Percentiles rank a stretch among this genome's conserved stretches.
These are phyloP conservation scores for Scedosporium apiospermum DNA, from an alignment of 2,329 filamentous ascomycete genomes.

Conservation along the genomic window DNA sequence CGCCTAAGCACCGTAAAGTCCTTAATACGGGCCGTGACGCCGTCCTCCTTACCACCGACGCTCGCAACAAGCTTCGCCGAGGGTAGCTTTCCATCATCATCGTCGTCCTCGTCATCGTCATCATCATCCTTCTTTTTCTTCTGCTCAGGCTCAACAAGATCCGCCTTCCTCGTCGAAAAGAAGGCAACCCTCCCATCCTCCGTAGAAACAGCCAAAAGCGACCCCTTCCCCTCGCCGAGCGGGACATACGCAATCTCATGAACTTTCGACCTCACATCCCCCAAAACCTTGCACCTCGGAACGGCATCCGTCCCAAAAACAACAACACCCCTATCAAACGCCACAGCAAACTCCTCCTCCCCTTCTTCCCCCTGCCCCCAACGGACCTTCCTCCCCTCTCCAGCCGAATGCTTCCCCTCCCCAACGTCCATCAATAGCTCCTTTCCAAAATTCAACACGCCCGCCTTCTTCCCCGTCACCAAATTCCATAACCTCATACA, in stretches of 20 bases:
- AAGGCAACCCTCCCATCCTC: constrained; percentile 85
- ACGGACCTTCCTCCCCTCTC: constrained; percentile 72
- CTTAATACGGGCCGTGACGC: constrained; percentile 68
- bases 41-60: constrained; percentile 63
- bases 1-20: constrained; percentile 64
- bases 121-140: constrained; percentile 9
- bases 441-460: constrained; percentile 75
- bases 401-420: constrained; percentile 65
- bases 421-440: constrained; percentile 65
- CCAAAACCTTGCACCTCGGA: constrained; percentile 64
- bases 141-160: constrained; percentile 24
- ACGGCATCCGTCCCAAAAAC: constrained; percentile 85
- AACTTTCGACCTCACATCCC: constrained; percentile 64
- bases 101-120: constrained; percentile 30
- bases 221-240: constrained; percentile 35
- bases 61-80: constrained; percentile 63
- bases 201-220: constrained; percentile 66
- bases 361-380: constrained; percentile 66
- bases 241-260: constrained; percentile 70
- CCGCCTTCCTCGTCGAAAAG: constrained; percentile 56
- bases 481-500: constrained; percentile 95
- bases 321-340: constrained; percentile 75
- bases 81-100: constrained; percentile 26
- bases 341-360: constrained; percentile 76
- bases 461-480: constrained; percentile 91